A percentile compares a stretch with the other conserved stretches of the same genome.
Conservation (phyloP, 2,329 filamentous ascomycete genomes). For the Fusarium nurragi region DNA sequence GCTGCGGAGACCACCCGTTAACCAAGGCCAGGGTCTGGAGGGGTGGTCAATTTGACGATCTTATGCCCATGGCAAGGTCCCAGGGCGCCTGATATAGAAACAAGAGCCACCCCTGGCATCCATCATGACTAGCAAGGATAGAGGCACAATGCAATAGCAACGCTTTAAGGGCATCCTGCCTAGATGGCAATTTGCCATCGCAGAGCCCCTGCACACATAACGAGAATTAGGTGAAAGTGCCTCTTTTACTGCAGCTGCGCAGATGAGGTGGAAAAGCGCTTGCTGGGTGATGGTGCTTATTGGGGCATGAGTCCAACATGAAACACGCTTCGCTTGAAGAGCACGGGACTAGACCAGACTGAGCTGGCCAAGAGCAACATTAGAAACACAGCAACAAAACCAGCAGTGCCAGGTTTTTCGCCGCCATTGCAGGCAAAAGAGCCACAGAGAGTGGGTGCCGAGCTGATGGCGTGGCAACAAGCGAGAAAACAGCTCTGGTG, state of each 20-base stretch:
- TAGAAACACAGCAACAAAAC: constrained; percentile 28
- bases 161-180: constrained; percentile 33
- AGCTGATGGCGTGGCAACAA: constrained; percentile 43
- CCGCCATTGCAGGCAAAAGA: constrained; percentile 23
- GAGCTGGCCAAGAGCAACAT: constrained; percentile 38
- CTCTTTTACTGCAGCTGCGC: constrained; percentile 27
- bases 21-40: constrained; percentile 52
- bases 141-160: constrained; percentile 30
- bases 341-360: constrained; percentile 38
- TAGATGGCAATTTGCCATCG: constrained; percentile 42
- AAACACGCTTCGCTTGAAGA: constrained; percentile 44
- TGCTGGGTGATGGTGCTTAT: constrained; percentile 37
- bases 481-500: constrained; percentile 40
- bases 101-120: constrained; percentile 48
- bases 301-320: constrained; percentile 39
- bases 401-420: constrained; percentile 31
- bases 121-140: constrained; percentile 39
- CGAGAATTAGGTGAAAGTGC: constrained; percentile 29
- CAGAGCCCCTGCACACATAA: constrained; percentile 32
- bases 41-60: constrained; percentile 68
- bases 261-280: constrained; percentile 34
- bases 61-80: constrained; percentile 60
- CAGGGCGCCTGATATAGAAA: constrained; percentile 62
- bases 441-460: constrained; percentile 31
- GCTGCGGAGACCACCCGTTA: constrained; percentile 51